Conservation (phyloP, 192 early-diverging fungal genomes). For the Coemansia sp. region DNA sequence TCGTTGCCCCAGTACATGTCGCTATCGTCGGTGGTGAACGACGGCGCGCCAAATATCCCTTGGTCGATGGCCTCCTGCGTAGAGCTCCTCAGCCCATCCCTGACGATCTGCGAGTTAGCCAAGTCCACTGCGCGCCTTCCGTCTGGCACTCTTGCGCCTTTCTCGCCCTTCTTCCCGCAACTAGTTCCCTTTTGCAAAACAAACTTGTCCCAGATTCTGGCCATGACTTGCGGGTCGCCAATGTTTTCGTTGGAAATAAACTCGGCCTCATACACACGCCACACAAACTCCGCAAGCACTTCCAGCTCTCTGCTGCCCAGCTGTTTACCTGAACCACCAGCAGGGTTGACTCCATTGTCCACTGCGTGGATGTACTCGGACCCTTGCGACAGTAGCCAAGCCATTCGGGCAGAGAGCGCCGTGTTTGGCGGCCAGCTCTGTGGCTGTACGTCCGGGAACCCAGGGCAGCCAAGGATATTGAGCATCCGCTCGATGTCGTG, state of each 20-base stretch:
- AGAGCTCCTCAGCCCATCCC: conserved; percentile 35
- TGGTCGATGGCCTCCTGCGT: conserved; percentile 51
- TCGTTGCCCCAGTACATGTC: conserved; percentile 65
- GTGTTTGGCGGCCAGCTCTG: conserved; percentile 42
- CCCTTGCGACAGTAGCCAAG: conserved; percentile 46
- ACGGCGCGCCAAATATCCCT: conserved; percentile 59
- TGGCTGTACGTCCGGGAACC: conserved; percentile 21
- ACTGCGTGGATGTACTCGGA: conserved; percentile 18
- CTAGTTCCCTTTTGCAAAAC: conserved; percentile 7
- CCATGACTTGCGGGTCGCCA: conserved; percentile 28
- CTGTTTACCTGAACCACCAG: background rate
- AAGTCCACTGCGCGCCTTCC: conserved; percentile 30
- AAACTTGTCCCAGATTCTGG: conserved; percentile 30
- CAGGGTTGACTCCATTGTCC: conserved; percentile 4
- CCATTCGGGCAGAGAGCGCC: conserved; percentile 27
- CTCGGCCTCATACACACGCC: conserved; percentile 40
- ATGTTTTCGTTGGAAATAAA: conserved; percentile 43
- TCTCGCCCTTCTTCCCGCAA: background rate
- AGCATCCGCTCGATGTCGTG: conserved; percentile 44
- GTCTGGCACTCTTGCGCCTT: conserved; percentile 10
- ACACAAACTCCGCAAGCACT: conserved; percentile 47
- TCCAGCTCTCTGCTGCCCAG: background rate
- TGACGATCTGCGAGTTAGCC: conserved; percentile 19
- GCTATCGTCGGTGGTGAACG: conserved; percentile 57
- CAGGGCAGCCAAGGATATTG: conserved; percentile 19